Conservation (phyloP, 2,329 filamentous ascomycete genomes). For the Allantophomopsis cytisporea region DNA sequence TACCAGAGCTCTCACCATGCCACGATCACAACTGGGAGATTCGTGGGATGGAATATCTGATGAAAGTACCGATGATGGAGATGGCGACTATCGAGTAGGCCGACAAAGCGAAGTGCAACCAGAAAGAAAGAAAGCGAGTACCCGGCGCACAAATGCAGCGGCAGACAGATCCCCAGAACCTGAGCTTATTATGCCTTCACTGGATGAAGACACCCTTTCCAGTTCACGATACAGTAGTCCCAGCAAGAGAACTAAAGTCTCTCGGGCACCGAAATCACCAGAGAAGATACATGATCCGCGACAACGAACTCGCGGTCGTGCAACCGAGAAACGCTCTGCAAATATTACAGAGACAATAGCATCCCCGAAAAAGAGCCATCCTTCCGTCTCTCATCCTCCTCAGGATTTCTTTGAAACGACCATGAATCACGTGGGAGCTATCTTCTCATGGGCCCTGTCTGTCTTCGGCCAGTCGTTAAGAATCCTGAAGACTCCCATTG, state of each 20-base stretch:
- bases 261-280: too few relatives aligned
- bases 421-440: slow-evolving; percentile 7
- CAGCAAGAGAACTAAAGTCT: slow-evolving; percentile 4
- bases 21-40: background rate
- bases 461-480: slow-evolving; percentile 44
- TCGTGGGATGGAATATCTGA: background rate
- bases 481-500: slow-evolving; percentile 50
- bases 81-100: too few relatives aligned
- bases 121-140: background rate
- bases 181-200: slow-evolving; percentile 18
- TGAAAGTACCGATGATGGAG: too few relatives aligned
- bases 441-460: slow-evolving; percentile 34
- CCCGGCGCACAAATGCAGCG: too few relatives aligned
- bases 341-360: too few relatives aligned
- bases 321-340: too few relatives aligned
- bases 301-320: too few relatives aligned
- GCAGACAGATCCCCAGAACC: slow-evolving; percentile 14
- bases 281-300: too few relatives aligned
- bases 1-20: background rate
- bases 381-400: too few relatives aligned
- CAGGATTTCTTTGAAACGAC: slow-evolving; percentile 8
- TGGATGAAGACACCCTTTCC: slow-evolving; percentile 15
- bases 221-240: slow-evolving; percentile 13
- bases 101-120: background rate
- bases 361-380: too few relatives aligned